Evolutionary conservation across 148 eudicot genomes (phyloP), one percentile per base, ranked within the genome.

Genomic region (Nepenthes mirabilis): DNA sequence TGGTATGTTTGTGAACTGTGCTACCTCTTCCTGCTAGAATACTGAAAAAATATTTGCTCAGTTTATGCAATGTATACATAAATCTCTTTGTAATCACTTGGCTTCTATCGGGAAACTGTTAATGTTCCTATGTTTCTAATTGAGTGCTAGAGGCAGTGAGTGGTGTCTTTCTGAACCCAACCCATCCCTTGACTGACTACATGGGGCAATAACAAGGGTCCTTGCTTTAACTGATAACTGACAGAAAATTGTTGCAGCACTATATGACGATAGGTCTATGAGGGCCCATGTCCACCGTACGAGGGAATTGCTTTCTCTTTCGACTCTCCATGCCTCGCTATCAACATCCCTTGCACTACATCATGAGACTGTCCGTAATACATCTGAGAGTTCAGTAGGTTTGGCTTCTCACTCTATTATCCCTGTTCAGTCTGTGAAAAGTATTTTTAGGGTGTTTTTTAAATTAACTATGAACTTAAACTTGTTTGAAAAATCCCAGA

Each of bases 251-350:
- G 40, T 48, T 78, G 86, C 85, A 94, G 99, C 99, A 52, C 66
- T 67, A 49, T 94, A 94, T 65, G 99, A 94, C 72, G 99, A 94
- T 71, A 81, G 97, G 71, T 89, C 99, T 36, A 84, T 94, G 64
- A 77, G 99, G 75, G 95, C 95, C 57, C 99, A 94, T 79, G 86
- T 89, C 60, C 97, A 84, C 62, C 93, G 99, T 59, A 86, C 97
- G 0, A 74, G 97, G 74, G 99, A 94, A 65, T 77, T 94, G 72
- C 87, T 89, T 66, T 86, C 97, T 76, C 88, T 84, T 76, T 82
- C 95, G 53, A 69, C 84, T 34, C 70, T 89, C 73, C 99, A 87
- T 68, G 82, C 95, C 33, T 94, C 99, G 8, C 72, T 89, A 57
- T 89, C 99, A 57, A 86, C 99, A 7, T 78, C 85, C 59, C 97